phyloP scores from a whole-genome alignment of 345 rosid species.

The Ailanthus altissimus region DNA sequence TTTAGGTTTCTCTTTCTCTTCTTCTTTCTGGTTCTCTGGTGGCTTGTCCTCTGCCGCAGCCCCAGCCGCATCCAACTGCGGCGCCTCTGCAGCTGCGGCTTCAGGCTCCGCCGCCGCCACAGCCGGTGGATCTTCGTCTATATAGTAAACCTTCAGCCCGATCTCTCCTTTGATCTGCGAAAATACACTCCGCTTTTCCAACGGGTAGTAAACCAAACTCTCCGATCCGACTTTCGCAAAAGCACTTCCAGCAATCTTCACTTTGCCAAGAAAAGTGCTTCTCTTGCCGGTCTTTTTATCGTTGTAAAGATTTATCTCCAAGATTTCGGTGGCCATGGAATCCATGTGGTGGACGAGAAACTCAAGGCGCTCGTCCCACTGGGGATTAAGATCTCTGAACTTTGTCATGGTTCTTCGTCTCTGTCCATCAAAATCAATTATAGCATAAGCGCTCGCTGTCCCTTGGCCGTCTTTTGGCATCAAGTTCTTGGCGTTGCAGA shows the following conservation, averaged over 20 bases:
- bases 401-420: conserved; percentile 77
- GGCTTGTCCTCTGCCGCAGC: conserved; percentile 36
- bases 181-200: conserved; percentile 89
- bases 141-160: conserved; percentile 66
- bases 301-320: conserved; percentile 81
- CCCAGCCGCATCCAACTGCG: conserved; percentile 12
- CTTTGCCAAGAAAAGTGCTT: conserved; percentile 73
- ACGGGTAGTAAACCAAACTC: conserved; percentile 67
- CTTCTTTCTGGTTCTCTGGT: conserved; percentile 29
- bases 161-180: conserved; percentile 87
- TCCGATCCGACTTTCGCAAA: conserved; percentile 64
- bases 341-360: conserved; percentile 64
- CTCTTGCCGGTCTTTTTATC: conserved; percentile 73
- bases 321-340: conserved; percentile 57
- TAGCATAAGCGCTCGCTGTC: conserved; percentile 82
- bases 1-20: conserved; percentile 40
- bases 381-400: conserved; percentile 79
- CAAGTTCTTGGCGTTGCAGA: conserved; percentile 73
- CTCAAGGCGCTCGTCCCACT: conserved; percentile 88
- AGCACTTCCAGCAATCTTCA: conserved; percentile 61
- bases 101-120: conserved; percentile 27
- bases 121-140: conserved; percentile 61
- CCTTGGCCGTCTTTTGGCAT: conserved; percentile 98
- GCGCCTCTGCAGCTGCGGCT: conserved; percentile 29
- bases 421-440: conserved; percentile 84